A percentile compares a stretch with the other conserved stretches of the same genome.
phyloP scores from a whole-genome alignment of 1,284 basidiomycete genomes.

The Stygiomarasmius scandens region DNA sequence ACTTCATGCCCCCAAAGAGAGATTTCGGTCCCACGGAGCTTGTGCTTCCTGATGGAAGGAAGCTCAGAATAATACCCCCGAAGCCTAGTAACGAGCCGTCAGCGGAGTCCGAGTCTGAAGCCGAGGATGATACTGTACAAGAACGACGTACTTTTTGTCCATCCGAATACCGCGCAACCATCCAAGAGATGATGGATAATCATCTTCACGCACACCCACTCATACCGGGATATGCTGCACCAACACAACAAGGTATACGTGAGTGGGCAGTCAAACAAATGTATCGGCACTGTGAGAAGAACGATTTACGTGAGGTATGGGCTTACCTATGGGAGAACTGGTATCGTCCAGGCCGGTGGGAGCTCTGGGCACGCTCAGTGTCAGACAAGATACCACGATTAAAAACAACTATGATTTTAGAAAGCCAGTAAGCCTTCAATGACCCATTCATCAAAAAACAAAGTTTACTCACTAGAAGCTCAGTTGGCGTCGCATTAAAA shows the following conservation, averaged over 20 bases:
- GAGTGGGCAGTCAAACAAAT: conserved; percentile 32
- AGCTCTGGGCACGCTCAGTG: conserved; percentile 19
- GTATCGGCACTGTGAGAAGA: conserved; percentile 29
- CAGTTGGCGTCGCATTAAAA: conserved; percentile 34
- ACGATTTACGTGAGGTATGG: conserved; percentile 31
- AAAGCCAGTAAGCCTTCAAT: conserved; percentile 6
- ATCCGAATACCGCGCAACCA: background rate
- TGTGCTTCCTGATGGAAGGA: background rate
- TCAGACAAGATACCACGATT: conserved; percentile 5
- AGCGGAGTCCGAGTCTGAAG: background rate
- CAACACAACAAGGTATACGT: conserved; percentile 25
- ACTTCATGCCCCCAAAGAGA: background rate
- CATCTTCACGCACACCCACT: conserved; percentile 34
- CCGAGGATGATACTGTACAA: background rate
- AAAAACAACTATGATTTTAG: conserved; percentile 17
- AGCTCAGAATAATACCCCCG: background rate
- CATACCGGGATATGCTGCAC: conserved; percentile 30
- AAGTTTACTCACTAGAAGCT: background rate
- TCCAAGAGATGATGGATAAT: conserved; percentile 28
- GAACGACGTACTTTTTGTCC: conserved; percentile 19
- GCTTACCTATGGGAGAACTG: conserved; percentile 37
- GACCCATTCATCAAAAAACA: too few relatives aligned
- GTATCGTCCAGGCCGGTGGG: conserved; percentile 30
- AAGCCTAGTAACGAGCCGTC: background rate
- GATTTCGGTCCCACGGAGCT: background rate